Evolutionary conservation across 306 rosid species (phyloP), one percentile per base, ranked within the genome.

Genomic region (Alnus rubra): DNA sequence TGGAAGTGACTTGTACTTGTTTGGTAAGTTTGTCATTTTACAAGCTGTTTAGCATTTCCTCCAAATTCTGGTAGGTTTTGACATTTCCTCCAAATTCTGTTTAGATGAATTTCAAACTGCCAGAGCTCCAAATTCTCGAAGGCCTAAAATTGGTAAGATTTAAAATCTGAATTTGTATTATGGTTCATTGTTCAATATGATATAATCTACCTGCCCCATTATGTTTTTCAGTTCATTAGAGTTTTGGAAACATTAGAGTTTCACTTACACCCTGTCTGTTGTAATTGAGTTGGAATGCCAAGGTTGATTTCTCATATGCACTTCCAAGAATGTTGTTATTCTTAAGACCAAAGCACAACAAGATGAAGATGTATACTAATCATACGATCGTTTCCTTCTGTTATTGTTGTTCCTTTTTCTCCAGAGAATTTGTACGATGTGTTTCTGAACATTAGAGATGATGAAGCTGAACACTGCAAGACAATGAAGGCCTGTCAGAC

Each of bases 401-500:
- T 15, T 31, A 23, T 44, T 82, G 50, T 31, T 76, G 49, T 75
- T 67, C 23, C 16, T 19, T 23, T 72, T 72, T 28, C 11, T 81
- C 19, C 55, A 95, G 98, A 95, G 73, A 95, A 88, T 78, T 85
- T 95, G 87, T 95, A 91, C 18, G 97, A 95, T 3, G 97, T 91
- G 70, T 95, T 95, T 82, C 9, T 95, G 60, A 95, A 95, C 82
- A 80, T 95, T 53, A 85, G 99, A 91, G 99, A 95, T 14, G 99
- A 95, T 37, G 99, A 95, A 87, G 99, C 93, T 42, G 99, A 95
- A 80, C 99, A 95, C 74, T 95, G 99, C 55, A 95, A 95, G 88
- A 93, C 99, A 3, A 95, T 95, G 99, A 95, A 77, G 88, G 99
- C 97, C 78, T 95, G 99, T 72, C 99, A 95, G 85, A 91, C 89